Percentiles rank a stretch among this genome's conserved stretches.
Evolutionary conservation across 2,329 filamentous ascomycete genomes (phyloP).

Genomic region (Calonectria pseudoreteaudii): DNA sequence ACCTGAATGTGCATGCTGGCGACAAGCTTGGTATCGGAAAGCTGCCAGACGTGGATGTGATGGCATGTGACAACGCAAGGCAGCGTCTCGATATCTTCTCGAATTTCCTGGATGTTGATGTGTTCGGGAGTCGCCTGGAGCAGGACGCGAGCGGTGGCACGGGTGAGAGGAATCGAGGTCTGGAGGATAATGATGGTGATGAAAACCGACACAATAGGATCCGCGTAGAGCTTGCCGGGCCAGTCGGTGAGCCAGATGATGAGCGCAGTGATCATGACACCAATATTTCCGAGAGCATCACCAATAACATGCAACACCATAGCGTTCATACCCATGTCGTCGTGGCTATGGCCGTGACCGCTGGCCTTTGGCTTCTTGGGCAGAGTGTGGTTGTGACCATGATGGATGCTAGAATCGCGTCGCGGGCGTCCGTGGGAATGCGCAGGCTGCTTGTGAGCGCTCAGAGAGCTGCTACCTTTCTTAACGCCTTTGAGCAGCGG

Average conservation of each 20-base stretch:
- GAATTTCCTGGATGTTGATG: conserved; percentile 89
- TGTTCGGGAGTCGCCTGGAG: conserved; percentile 94
- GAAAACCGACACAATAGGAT: conserved; percentile 91
- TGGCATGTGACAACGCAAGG: conserved; percentile 91
- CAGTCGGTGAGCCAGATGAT: conserved; percentile 92
- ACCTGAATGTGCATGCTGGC: conserved; percentile 95
- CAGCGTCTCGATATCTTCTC: conserved; percentile 87
- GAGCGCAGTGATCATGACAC: conserved; percentile 84
- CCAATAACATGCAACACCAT: conserved; percentile 83
- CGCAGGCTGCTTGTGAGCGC: conserved; percentile 33
- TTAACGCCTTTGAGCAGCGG: conserved; percentile 59
- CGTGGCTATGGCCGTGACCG: conserved; percentile 81
- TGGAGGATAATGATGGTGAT: conserved; percentile 85
- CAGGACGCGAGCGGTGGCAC: conserved; percentile 86
- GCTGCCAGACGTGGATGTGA: conserved; percentile 97
- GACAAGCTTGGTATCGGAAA: conserved; percentile 93
- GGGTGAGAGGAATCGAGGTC: conserved; percentile 82
- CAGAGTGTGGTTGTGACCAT: conserved; percentile 83
- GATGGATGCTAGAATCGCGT: conserved; percentile 69
- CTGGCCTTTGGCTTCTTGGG: conserved; percentile 71
- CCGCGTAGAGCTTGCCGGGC: conserved; percentile 86
- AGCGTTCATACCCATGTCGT: conserved; percentile 94
- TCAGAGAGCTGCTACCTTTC: conserved; percentile 46
- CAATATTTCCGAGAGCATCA: conserved; percentile 87
- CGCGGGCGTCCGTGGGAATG: conserved; percentile 46